A percentile compares a stretch with the other conserved stretches of the same genome.
Evolutionary conservation across 2,329 filamentous ascomycete genomes (phyloP).

Genomic region (Geoglossum cookeanum): DNA sequence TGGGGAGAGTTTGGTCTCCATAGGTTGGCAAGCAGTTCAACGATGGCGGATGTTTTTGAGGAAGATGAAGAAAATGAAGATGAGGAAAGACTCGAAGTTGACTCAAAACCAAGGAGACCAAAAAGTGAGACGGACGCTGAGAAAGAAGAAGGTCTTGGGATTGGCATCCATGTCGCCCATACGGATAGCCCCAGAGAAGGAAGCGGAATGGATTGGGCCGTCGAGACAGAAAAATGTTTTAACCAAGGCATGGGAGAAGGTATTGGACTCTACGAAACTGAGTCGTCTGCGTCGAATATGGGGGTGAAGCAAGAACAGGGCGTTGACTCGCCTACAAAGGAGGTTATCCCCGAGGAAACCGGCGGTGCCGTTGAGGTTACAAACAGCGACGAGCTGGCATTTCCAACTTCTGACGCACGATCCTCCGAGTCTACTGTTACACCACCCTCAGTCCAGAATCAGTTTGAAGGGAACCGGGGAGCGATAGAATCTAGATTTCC

Average conservation of each 20-base stretch:
- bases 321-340: slow-evolving; percentile 15
- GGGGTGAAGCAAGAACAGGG: background rate
- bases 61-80: slow-evolving; percentile 50
- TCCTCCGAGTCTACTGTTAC: slow-evolving; percentile 30
- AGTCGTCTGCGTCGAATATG: slow-evolving; percentile 11
- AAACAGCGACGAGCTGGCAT: slow-evolving; percentile 25
- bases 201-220: slow-evolving; percentile 22
- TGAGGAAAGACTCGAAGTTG: slow-evolving; percentile 9
- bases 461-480: slow-evolving; percentile 19
- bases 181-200: slow-evolving; percentile 21
- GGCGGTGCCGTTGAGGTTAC: slow-evolving; percentile 22
- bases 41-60: slow-evolving; percentile 76
- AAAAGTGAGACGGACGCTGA: slow-evolving; percentile 9
- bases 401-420: slow-evolving; percentile 28
- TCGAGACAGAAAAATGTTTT: slow-evolving; percentile 17
- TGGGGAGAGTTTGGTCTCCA: slow-evolving; percentile 24
- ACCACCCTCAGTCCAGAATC: slow-evolving; percentile 15
- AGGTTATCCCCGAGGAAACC: slow-evolving; percentile 29
- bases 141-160: slow-evolving; percentile 17
- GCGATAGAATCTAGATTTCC: slow-evolving; percentile 13
- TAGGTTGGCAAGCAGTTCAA: slow-evolving; percentile 37
- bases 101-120: slow-evolving; percentile 7
- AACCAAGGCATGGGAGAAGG: slow-evolving; percentile 21
- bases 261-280: slow-evolving; percentile 28
- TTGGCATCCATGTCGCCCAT: slow-evolving; percentile 28